These are phyloP conservation scores for Cucurbita moschata DNA, from an alignment of 306 rosid species.

Conservation along the genomic window DNA sequence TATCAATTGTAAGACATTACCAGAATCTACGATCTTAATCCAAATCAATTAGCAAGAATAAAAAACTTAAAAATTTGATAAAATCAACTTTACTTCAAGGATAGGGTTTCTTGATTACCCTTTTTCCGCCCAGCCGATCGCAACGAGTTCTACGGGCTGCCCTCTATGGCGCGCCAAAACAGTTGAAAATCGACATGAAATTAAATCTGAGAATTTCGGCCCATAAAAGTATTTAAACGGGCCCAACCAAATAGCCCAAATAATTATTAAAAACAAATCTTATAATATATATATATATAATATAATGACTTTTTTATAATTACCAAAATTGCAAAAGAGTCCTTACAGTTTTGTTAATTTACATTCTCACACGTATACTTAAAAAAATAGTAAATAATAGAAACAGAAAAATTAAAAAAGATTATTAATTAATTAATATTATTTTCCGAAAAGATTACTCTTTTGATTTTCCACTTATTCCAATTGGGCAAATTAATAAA, in stretches of 20 bases:
- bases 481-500: too few relatives aligned
- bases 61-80: background rate
- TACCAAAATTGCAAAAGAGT: background rate
- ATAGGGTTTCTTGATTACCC: background rate
- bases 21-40: background rate
- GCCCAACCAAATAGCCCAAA: background rate
- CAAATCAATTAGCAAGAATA: background rate
- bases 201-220: background rate
- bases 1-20: background rate
- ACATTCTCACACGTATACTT: background rate
- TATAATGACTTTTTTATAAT: background rate
- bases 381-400: background rate
- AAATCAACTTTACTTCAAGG: background rate
- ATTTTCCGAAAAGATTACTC: background rate
- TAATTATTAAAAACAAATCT: background rate
- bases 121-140: background rate
- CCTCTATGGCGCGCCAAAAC: background rate
- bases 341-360: background rate
- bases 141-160: background rate
- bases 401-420: background rate
- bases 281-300: too few relatives aligned
- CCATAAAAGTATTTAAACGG: background rate
- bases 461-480: background rate
- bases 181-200: background rate
- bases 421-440: background rate